Percentiles rank a stretch among this genome's conserved stretches.
phyloP scores from a whole-genome alignment of 2,329 filamentous ascomycete genomes.

The Falciphora oryzae region DNA sequence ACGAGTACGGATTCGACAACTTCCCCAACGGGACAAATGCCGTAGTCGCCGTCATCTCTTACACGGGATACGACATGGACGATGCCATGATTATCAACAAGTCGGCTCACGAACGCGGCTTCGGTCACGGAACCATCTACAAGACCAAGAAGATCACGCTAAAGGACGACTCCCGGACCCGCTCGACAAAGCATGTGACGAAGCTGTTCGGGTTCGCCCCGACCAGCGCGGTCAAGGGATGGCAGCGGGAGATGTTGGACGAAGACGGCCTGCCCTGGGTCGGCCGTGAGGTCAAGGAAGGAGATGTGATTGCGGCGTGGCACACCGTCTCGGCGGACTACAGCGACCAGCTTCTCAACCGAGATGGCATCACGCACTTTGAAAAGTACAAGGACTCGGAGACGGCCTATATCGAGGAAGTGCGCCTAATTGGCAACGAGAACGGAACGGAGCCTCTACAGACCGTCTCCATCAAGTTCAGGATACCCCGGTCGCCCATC shows the following conservation, averaged over 20 bases:
- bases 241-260: constrained; percentile 69
- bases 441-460: constrained; percentile 77
- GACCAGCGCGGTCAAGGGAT: constrained; percentile 62
- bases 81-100: constrained; percentile 99
- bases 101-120: constrained; percentile 89
- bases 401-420: constrained; percentile 83
- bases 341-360: constrained; percentile 72
- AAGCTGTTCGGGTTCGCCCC: constrained; percentile 92
- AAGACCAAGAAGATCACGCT: constrained; percentile 92
- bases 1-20: constrained; percentile 94
- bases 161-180: constrained; percentile 67
- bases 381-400: constrained; percentile 95
- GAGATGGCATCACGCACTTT: constrained; percentile 78
- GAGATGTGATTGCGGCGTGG: constrained; percentile 82
- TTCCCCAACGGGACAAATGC: constrained; percentile 96
- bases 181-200: constrained; percentile 61
- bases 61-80: constrained; percentile 99
- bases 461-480: constrained; percentile 86
- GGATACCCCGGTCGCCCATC: constrained; percentile 80
- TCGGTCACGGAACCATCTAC: constrained; percentile 93
- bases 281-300: constrained; percentile 70
- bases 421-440: constrained; percentile 84
- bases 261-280: constrained; percentile 81
- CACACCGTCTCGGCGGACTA: constrained; percentile 82
- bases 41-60: constrained; percentile 95